Evolutionary conservation across 306 rosid species (phyloP).

Genomic region (Lotus japonicus): DNA sequence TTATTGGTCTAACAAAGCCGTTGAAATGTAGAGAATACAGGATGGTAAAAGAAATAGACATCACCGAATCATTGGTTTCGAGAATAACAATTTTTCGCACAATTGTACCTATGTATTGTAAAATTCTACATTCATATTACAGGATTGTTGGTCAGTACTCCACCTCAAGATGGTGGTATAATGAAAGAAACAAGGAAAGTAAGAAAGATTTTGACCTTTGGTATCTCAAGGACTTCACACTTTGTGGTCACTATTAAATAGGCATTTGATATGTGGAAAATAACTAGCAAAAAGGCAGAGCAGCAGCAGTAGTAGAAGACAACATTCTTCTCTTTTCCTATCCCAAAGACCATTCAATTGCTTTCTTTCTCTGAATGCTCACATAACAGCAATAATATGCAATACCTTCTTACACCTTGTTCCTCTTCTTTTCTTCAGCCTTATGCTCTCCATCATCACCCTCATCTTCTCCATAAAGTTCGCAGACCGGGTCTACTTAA

Average conservation of each 20-base stretch:
- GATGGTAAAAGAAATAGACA: no score
- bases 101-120: no score
- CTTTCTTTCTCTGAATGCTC: background rate
- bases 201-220: background rate
- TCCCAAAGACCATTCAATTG: background rate
- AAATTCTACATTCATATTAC: background rate
- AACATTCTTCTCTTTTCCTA: no score
- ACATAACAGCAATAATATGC: slow-evolving; percentile 36
- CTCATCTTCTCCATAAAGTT: slow-evolving; percentile 8
- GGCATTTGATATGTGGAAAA: background rate
- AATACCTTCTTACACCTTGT: slow-evolving; percentile 24
- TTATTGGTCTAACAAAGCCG: no score
- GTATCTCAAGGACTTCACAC: background rate
- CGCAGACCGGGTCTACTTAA: slow-evolving; percentile 7
- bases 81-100: no score
- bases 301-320: no score
- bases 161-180: background rate
- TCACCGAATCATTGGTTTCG: no score
- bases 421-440: slow-evolving; percentile 22
- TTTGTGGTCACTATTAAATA: background rate
- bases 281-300: background rate
- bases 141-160: slow-evolving; percentile 12
- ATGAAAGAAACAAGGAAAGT: no score
- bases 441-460: slow-evolving; percentile 5
- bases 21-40: no score